Evolutionary conservation across 495 filamentous ascomycete genomes (phyloP).

Genomic region (Annulohypoxylon stygium): DNA sequence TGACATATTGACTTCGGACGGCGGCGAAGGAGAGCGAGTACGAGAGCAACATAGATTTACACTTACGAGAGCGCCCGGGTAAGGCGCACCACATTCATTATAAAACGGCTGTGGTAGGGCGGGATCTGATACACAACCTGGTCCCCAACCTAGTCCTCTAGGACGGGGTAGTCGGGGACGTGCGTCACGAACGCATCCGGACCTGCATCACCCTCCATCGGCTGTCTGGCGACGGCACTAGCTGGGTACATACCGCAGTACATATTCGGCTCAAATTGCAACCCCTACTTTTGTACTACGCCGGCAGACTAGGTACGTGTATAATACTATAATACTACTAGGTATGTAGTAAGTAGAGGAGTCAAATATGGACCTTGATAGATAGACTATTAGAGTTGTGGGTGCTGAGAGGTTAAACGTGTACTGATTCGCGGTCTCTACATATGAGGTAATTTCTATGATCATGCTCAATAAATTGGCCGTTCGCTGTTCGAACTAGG

Average conservation of each 20-base stretch:
- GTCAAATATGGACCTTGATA: constrained; percentile 12
- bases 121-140: constrained; percentile 61
- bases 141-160: constrained; percentile 57
- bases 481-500: constrained; percentile 18
- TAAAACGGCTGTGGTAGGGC: constrained; percentile 51
- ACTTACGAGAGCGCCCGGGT: constrained; percentile 31
- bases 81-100: constrained; percentile 40
- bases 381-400: constrained; percentile 29
- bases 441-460: constrained; percentile 19
- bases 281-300: constrained; percentile 13
- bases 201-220: constrained; percentile 41
- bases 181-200: constrained; percentile 53
- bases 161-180: constrained; percentile 55
- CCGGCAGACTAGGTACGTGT: too few relatives aligned
- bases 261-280: constrained; percentile 20
- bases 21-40: constrained; percentile 55
- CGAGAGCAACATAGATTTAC: constrained; percentile 55
- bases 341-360: constrained; percentile 12
- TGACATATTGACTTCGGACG: constrained; percentile 53
- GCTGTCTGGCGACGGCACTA: constrained; percentile 35
- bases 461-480: constrained; percentile 17
- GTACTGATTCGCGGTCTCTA: constrained; percentile 5
- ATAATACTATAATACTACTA: neutral
- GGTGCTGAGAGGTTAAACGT: constrained; percentile 14
- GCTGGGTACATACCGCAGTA: constrained; percentile 21